Evolutionary conservation across 1,284 basidiomycete species (phyloP).

Genomic region (Microbotryum saponariae): DNA sequence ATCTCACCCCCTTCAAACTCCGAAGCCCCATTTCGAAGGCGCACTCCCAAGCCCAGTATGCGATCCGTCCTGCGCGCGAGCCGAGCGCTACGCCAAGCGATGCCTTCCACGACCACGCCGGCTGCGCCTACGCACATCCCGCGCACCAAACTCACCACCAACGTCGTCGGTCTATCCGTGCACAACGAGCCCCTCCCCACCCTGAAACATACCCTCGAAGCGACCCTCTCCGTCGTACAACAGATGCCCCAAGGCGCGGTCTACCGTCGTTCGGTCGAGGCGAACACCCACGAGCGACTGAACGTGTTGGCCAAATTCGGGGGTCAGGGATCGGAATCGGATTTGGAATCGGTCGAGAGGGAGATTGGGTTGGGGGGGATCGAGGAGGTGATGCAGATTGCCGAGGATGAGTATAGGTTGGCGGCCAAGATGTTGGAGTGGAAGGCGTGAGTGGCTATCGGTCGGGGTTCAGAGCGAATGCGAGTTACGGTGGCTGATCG

Average conservation of each 20-base stretch:
- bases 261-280: slow-evolving; percentile 84
- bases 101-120: neutral
- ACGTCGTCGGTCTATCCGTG: slow-evolving; percentile 45
- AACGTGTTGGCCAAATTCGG: slow-evolving; percentile 56
- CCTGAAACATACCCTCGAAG: slow-evolving; percentile 65
- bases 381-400: slow-evolving; percentile 75
- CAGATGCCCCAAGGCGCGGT: slow-evolving; percentile 69
- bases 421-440: slow-evolving; percentile 82
- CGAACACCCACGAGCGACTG: slow-evolving; percentile 75
- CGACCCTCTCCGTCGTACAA: slow-evolving; percentile 65
- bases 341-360: slow-evolving; percentile 61
- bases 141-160: slow-evolving; percentile 22
- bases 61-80: too few relatives aligned
- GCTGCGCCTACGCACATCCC: neutral
- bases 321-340: slow-evolving; percentile 48
- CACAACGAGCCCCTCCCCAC: slow-evolving; percentile 72
- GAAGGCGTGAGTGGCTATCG: slow-evolving; percentile 74
- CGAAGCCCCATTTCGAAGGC: too few relatives aligned
- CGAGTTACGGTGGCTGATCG: neutral
- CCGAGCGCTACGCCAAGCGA: too few relatives aligned
- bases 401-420: slow-evolving; percentile 70
- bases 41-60: too few relatives aligned
- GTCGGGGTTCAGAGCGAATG: neutral
- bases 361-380: slow-evolving; percentile 69
- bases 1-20: too few relatives aligned